Percentiles rank a stretch among this genome's conserved stretches.
Conservation (phyloP, 192 early-diverging fungal genomes). For the Linnemannia elongata region DNA sequence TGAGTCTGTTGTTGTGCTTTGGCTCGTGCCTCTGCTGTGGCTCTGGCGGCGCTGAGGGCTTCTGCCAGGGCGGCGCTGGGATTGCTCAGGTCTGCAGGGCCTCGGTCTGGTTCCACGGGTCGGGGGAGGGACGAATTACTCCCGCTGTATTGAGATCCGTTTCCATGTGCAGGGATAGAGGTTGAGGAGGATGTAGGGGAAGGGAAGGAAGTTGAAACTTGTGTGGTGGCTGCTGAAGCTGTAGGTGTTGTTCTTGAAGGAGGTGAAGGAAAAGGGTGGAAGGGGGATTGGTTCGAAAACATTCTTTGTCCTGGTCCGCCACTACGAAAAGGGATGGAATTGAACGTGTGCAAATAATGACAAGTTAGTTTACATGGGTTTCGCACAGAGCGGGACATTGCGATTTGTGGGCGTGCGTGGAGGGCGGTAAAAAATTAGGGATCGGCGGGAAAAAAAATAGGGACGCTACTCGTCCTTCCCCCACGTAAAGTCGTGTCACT, state of each 20-base stretch:
- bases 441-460: slow-evolving; percentile 41
- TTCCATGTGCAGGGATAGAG: not conserved
- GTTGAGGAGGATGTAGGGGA: slow-evolving; percentile 10
- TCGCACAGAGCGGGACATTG: slow-evolving; percentile 14
- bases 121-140: slow-evolving; percentile 15
- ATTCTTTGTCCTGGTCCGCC: not conserved
- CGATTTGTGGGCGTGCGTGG: not conserved
- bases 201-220: not conserved
- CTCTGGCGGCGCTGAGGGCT: slow-evolving; percentile 44
- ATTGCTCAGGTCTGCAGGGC: slow-evolving; percentile 53
- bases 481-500: slow-evolving; percentile 4
- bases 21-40: slow-evolving; percentile 29
- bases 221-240: not conserved
- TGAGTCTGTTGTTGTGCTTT: slow-evolving; percentile 10
- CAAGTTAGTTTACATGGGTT: slow-evolving; percentile 13
- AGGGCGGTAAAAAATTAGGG: slow-evolving; percentile 39
- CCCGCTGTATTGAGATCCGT: slow-evolving; percentile 9
- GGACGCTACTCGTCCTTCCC: not conserved
- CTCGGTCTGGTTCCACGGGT: slow-evolving; percentile 41
- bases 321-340: not conserved
- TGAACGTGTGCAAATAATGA: not conserved
- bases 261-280: slow-evolving; percentile 53
- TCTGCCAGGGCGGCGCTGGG: slow-evolving; percentile 51
- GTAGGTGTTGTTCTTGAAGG: slow-evolving; percentile 28
- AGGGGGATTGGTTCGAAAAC: slow-evolving; percentile 25